Percentiles rank a stretch among this genome's conserved stretches.
Conservation (phyloP, 2,329 filamentous ascomycete species). For the Colletotrichum tropicale region DNA sequence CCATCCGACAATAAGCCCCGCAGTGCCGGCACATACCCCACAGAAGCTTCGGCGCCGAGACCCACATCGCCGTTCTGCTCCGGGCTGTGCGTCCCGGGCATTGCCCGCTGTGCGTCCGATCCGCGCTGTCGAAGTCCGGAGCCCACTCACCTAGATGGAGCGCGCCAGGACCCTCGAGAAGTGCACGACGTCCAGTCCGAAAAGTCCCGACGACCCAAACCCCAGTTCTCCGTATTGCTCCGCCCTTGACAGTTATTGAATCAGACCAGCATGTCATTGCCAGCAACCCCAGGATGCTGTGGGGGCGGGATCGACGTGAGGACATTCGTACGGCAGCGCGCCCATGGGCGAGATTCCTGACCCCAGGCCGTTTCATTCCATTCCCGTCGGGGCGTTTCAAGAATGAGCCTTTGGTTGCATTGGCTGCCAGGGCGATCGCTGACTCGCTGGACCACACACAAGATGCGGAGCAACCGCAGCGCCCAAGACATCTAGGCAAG, state of each 20-base stretch:
- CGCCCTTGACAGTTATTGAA: not conserved
- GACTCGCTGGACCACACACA: not conserved
- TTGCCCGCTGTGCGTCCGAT: not conserved
- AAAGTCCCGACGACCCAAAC: not conserved
- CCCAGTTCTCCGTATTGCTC: not conserved
- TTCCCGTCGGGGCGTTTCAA: constrained; percentile 4
- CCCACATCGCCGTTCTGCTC: not conserved
- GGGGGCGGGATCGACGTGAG: not conserved
- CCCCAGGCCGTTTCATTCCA: constrained; percentile 6
- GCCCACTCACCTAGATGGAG: not conserved
- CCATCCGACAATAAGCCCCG: not conserved
- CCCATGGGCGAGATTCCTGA: not conserved
- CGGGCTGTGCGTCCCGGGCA: not conserved
- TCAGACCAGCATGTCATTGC: not conserved
- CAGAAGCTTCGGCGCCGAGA: not conserved
- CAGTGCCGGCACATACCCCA: not conserved
- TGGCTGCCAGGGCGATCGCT: not conserved
- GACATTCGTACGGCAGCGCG: not conserved
- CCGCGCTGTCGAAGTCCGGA: not conserved
- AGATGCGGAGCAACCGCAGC: not conserved
- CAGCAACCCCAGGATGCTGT: not conserved
- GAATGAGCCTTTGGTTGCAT: constrained; percentile 1
- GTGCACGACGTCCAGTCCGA: not conserved
- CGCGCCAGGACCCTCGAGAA: not conserved
- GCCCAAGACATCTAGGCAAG: not conserved